A percentile compares a stretch with the other conserved stretches of the same genome.
Evolutionary conservation across 2,329 filamentous ascomycete genomes (phyloP).

Genomic region (Didymella sp.): DNA sequence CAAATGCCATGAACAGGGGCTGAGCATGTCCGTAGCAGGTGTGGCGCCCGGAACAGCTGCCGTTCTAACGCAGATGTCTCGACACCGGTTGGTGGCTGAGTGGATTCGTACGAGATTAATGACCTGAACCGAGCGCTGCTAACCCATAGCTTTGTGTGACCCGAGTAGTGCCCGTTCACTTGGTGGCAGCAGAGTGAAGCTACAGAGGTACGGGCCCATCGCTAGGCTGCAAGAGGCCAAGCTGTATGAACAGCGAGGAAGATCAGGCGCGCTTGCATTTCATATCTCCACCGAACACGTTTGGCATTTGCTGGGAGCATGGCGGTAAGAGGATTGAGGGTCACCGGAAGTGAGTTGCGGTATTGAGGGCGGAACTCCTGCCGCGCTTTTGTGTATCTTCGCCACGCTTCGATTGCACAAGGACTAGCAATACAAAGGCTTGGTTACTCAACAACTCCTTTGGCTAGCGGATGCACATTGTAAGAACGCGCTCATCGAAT

Average conservation of each 20-base stretch:
- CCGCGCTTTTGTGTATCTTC: slow-evolving; percentile 1
- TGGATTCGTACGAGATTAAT: slow-evolving; percentile 26
- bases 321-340: slow-evolving; percentile 7
- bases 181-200: slow-evolving; percentile 24
- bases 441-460: slow-evolving; percentile 3
- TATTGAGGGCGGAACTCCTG: neutral
- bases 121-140: slow-evolving; percentile 13
- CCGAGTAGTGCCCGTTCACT: slow-evolving; percentile 29
- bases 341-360: slow-evolving; percentile 11
- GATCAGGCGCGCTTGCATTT: slow-evolving; percentile 34
- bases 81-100: slow-evolving; percentile 16
- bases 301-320: slow-evolving; percentile 23
- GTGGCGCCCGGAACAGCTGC: slow-evolving; percentile 20
- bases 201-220: slow-evolving; percentile 19
- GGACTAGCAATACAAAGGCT: neutral
- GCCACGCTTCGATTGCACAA: neutral
- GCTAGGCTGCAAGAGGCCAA: slow-evolving; percentile 26
- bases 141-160: slow-evolving; percentile 14
- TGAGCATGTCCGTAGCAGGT: slow-evolving; percentile 3
- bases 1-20: slow-evolving; percentile 2
- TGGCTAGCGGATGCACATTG: neutral
- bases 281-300: slow-evolving; percentile 31
- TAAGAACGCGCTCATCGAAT: slow-evolving; percentile 14
- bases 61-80: slow-evolving; percentile 15
- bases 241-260: slow-evolving; percentile 21